phyloP scores from a whole-genome alignment of 228 moss, liverwort and hornwort genomes.

The Sphagnum fallax region DNA sequence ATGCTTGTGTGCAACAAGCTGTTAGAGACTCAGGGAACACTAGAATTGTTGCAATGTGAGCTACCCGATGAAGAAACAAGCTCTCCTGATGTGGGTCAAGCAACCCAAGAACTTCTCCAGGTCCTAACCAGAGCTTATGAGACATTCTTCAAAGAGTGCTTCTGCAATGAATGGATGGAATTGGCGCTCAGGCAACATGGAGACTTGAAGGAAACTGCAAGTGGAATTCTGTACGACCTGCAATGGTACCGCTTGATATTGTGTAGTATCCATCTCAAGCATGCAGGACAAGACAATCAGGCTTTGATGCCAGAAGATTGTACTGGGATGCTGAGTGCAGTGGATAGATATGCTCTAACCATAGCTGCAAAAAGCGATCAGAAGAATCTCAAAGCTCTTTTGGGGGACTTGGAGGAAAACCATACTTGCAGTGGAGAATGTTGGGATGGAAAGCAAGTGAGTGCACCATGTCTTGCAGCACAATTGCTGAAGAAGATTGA shows the following conservation, averaged over 20 bases:
- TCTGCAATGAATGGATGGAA: conserved; percentile 11
- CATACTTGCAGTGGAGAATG: conserved; percentile 4
- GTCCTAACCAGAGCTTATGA: conserved; percentile 3
- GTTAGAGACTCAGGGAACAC: background rate
- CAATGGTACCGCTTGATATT: conserved; percentile 12
- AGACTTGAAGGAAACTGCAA: conserved; percentile 10
- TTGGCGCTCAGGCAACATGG: conserved; percentile 6
- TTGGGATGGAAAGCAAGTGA: background rate
- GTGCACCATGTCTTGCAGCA: conserved; percentile 1
- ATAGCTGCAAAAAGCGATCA: conserved; percentile 4
- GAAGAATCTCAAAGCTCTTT: conserved; percentile 1
- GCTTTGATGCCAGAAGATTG: background rate
- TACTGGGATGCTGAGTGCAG: conserved; percentile 2
- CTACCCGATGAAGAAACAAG: too few relatives aligned
- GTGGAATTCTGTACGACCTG: conserved; percentile 2
- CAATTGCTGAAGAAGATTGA: conserved; percentile 7
- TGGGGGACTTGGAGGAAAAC: background rate
- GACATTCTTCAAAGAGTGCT: conserved; percentile 12
- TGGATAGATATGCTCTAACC: conserved; percentile 1
- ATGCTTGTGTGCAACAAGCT: conserved; percentile 11
- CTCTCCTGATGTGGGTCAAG: background rate
- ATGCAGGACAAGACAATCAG: background rate
- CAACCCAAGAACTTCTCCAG: conserved; percentile 5
- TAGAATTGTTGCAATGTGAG: background rate
- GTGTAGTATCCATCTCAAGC: conserved; percentile 6